A percentile compares a stretch with the other conserved stretches of the same genome.
Conservation (phyloP, 1,139 yeast species). For the Yamadazyma songkhlaensis region DNA sequence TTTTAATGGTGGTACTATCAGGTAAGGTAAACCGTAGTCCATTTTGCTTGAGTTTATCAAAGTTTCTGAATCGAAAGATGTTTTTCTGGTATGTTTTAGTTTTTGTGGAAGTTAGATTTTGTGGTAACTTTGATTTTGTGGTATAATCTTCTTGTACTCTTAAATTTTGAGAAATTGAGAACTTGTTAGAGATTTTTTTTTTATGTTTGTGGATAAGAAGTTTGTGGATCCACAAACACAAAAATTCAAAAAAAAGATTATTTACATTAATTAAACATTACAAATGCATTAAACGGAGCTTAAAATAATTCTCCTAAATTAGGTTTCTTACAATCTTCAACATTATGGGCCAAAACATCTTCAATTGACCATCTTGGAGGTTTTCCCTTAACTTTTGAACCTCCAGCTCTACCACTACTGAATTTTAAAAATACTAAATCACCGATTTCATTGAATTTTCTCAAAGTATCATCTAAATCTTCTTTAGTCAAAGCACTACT, state of each 20-base stretch:
- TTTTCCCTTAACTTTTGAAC: conserved; percentile 50
- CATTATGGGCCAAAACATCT: conserved; percentile 71
- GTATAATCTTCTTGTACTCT: too few relatives aligned
- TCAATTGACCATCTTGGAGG: conserved; percentile 76
- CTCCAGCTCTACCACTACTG: conserved; percentile 76
- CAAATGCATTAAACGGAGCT: background rate
- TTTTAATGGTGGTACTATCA: conserved; percentile 75
- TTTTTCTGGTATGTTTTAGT: background rate
- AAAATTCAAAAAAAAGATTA: background rate
- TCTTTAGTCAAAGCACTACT: conserved; percentile 90
- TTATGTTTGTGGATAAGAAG: too few relatives aligned
- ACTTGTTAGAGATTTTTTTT: too few relatives aligned
- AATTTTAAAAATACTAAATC: conserved; percentile 72
- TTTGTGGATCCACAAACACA: too few relatives aligned
- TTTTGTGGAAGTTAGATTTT: background rate
- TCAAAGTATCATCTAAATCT: conserved; percentile 80
- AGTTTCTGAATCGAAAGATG: too few relatives aligned
- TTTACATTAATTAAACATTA: background rate
- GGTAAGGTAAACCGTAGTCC: conserved; percentile 27
- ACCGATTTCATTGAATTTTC: conserved; percentile 76
- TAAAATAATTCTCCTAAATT: background rate
- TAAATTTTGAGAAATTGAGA: too few relatives aligned
- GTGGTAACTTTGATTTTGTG: background rate
- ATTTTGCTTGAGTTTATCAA: conserved; percentile 5
- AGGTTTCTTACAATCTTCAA: conserved; percentile 44